phyloP scores from a whole-genome alignment of 2,329 filamentous ascomycete species.

The Aspergillus phoenicis region DNA sequence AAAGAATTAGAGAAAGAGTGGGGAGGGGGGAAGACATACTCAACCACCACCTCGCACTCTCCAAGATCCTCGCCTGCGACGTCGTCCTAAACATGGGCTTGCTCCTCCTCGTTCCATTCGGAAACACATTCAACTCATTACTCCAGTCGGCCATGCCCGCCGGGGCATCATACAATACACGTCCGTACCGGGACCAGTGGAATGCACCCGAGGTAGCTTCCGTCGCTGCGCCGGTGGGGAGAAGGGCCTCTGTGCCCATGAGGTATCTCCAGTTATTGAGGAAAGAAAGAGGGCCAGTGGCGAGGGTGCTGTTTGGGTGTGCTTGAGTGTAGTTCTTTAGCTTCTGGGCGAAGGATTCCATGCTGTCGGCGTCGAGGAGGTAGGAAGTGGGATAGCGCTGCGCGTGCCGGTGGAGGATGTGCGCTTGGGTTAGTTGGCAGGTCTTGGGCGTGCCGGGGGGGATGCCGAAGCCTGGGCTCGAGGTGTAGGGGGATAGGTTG shows the following conservation, averaged over 20 bases:
- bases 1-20: neutral
- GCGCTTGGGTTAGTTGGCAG: constrained; percentile 60
- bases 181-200: constrained; percentile 60
- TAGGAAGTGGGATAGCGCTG: constrained; percentile 54
- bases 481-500: constrained; percentile 35
- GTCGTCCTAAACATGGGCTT: constrained; percentile 59
- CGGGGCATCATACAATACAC: constrained; percentile 54
- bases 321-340: constrained; percentile 49
- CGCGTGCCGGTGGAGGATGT: constrained; percentile 58
- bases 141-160: constrained; percentile 54
- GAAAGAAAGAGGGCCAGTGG: constrained; percentile 55
- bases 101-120: constrained; percentile 51
- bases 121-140: constrained; percentile 40
- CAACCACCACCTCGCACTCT: constrained; percentile 51
- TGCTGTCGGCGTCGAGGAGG: constrained; percentile 53
- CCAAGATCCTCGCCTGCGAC: constrained; percentile 56
- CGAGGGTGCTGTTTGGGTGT: constrained; percentile 36
- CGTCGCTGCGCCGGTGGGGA: constrained; percentile 54
- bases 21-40: constrained; percentile 38
- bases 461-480: constrained; percentile 27
- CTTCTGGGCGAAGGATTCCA: constrained; percentile 54
- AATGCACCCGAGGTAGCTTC: constrained; percentile 54
- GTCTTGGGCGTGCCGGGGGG: constrained; percentile 53
- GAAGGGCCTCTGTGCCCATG: constrained; percentile 49
- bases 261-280: constrained; percentile 56